Evolutionary conservation across 805 yeast genomes (phyloP).

Genomic region (Kluyveromyces aestuarii): DNA sequence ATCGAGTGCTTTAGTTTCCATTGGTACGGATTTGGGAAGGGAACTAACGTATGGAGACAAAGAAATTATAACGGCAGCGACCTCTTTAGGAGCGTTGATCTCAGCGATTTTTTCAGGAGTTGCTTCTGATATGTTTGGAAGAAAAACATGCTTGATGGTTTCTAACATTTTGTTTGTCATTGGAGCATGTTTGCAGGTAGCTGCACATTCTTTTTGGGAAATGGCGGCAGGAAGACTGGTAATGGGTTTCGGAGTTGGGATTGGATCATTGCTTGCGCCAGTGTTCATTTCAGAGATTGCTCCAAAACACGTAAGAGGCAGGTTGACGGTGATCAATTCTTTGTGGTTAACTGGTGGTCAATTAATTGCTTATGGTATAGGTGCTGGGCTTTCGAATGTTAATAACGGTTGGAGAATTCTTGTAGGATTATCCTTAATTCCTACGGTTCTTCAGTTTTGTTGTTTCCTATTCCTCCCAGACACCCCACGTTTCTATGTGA

Average conservation of each 20-base stretch:
- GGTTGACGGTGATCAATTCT: slow-evolving; percentile 81
- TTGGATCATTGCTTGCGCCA: slow-evolving; percentile 92
- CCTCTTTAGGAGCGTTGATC: slow-evolving; percentile 85
- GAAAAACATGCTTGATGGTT: slow-evolving; percentile 74
- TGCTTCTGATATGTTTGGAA: slow-evolving; percentile 73
- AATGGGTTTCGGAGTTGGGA: slow-evolving; percentile 95
- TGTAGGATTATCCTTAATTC: slow-evolving; percentile 85
- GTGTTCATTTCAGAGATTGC: slow-evolving; percentile 87
- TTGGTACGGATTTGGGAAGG: slow-evolving; percentile 63
- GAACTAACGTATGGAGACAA: slow-evolving; percentile 65
- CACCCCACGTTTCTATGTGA: slow-evolving; percentile 84
- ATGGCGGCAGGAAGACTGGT: slow-evolving; percentile 88
- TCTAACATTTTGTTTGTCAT: slow-evolving; percentile 75
- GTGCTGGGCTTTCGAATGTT: slow-evolving; percentile 72
- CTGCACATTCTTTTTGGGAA: slow-evolving; percentile 73
- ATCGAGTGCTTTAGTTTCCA: slow-evolving; percentile 82
- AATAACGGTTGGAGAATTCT: slow-evolving; percentile 87
- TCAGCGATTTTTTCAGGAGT: slow-evolving; percentile 75
- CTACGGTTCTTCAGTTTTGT: slow-evolving; percentile 68
- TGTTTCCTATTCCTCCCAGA: slow-evolving; percentile 86
- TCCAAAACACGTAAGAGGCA: slow-evolving; percentile 84
- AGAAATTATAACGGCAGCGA: slow-evolving; percentile 88
- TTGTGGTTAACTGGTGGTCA: slow-evolving; percentile 93
- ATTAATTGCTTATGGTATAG: slow-evolving; percentile 85
- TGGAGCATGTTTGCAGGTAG: slow-evolving; percentile 81